Evolutionary conservation across 352 stramenopile genomes (phyloP), one percentile per base, ranked within the genome.

Genomic region (Pythium scleroteichum): DNA sequence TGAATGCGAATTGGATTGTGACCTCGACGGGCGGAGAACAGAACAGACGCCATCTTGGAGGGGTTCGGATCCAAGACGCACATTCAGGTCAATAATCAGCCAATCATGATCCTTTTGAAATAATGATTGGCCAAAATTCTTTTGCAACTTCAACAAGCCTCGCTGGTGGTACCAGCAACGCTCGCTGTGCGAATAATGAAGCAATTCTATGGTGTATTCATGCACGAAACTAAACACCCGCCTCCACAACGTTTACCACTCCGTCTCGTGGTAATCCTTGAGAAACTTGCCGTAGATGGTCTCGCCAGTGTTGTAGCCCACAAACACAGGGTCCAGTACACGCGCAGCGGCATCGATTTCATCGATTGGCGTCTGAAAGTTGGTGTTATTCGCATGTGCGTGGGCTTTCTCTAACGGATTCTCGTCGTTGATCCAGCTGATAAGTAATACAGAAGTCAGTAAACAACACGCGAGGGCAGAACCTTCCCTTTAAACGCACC

Each of bases 351-450:
- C 96, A 75, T 99, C 96, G 44, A 98, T 89, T 77, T 99, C 96
- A 76, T 99, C 96, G 64, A 99, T 98, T 7, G 96, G 96, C 26
- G 96, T 99, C 82, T 95, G 95, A 76, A 99, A 99, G 52, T 97
- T 78, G 74, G 97, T 96, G 13, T 73, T 87, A 50, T 89, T 64
- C 0, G 93, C 93, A 61, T 97, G 95, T 38, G 95, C 94, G 49
- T 92, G 90, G 5, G 96, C 95, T 71, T 97, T 96, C 54, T 97
- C 85, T 29, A 98, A 66, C 39, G 96, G 96, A 79, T 98, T 98
- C 69, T 99, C 96, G 74, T 98, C 95, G 75, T 99, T 99, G 76
- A 99, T 98, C 96, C 96, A 99, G 62, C 85, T 91, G 56, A 24
- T 49, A 8, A 63, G 35, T 16, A 65, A 29, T n/a, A n/a, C n/a